Base-by-base conservation (phyloP, 2,329 filamentous ascomycete genomes). In the Zasmidium citrigriseum region DNA sequence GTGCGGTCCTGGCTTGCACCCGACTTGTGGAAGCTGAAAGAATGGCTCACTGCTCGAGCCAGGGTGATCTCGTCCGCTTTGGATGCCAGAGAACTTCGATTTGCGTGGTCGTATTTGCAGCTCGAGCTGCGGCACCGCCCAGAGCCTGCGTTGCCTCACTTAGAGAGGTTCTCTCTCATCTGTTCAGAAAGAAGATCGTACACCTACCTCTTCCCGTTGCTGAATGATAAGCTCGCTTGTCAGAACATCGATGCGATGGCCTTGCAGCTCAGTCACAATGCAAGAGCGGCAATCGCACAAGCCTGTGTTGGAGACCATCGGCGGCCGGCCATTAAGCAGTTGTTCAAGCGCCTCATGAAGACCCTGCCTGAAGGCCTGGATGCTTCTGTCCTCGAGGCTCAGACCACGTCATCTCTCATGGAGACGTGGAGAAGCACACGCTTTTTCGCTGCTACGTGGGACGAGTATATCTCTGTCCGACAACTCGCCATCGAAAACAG, bases 351-450 rank as follows among this genome's bases (percentile, higher is more conserved):
- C n/a, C n/a, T n/a, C n/a, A n/a, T n/a, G n/a, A n/a, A n/a, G n/a
- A n/a, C n/a, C n/a, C n/a, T n/a, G n/a, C n/a, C n/a, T n/a, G n/a
- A n/a, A n/a, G n/a, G n/a, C n/a, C n/a, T n/a, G n/a, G n/a, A n/a
- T n/a, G n/a, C n/a, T n/a, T n/a, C n/a, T n/a, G n/a, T 52, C 11
- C n/a, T 23, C 22, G 29, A 45, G 11, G 50, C 50, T 12, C 50
- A 34, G 14, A 55, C 46, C 2, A 49, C 25, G 16, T 20, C 20
- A 24, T 18, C 16, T 20, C 46, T 55, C n/a, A 29, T 21, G 24
- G 46, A 55, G 4, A 22, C n/a, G 4, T 55, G 53, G 53, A 55
- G 25, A 20, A 12, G 16, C 25, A 48, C 25, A 21, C 53, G 23
- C 22, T 21, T 49, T n/a, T 50, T 41, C n/a, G 16, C 47, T 22